These are phyloP conservation scores for Leucoagaricus sp. DNA, from an alignment of 1,284 basidiomycete species.

Conservation along the genomic window DNA sequence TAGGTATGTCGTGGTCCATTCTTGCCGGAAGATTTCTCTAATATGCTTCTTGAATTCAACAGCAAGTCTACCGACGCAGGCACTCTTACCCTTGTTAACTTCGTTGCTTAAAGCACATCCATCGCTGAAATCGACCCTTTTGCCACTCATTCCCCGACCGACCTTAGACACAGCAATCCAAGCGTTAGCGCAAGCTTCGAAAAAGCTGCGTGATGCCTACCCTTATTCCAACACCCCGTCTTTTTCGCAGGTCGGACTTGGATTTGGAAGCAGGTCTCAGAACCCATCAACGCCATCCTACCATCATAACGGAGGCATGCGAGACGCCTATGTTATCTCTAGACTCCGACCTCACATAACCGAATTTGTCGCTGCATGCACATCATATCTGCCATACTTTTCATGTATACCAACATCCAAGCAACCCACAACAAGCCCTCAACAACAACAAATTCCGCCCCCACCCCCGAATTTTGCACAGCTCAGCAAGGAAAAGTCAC, in stretches of 20 bases:
- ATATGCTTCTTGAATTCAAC: slow-evolving; percentile 17
- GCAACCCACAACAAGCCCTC: slow-evolving; percentile 26
- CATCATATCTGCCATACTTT: slow-evolving; percentile 82
- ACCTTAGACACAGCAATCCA: slow-evolving; percentile 72
- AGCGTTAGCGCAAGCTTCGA: slow-evolving; percentile 65
- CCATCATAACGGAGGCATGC: slow-evolving; percentile 52
- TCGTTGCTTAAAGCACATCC: slow-evolving; percentile 67
- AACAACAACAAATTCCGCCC: slow-evolving; percentile 36
- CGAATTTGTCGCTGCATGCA: slow-evolving; percentile 73
- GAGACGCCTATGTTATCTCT: slow-evolving; percentile 74
- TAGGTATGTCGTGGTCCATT: slow-evolving; percentile 53
- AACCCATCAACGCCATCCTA: slow-evolving; percentile 25
- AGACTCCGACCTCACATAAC: slow-evolving; percentile 72
- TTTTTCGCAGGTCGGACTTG: slow-evolving; percentile 40
- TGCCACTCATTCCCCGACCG: slow-evolving; percentile 77
- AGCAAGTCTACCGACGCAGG: slow-evolving; percentile 75
- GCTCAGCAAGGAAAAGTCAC: slow-evolving; percentile 62
- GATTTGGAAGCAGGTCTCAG: slow-evolving; percentile 43
- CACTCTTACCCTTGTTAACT: slow-evolving; percentile 68
- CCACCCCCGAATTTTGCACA: slow-evolving; percentile 40
- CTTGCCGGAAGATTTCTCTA: slow-evolving; percentile 11
- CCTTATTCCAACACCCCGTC: slow-evolving; percentile 65
- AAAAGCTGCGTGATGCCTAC: slow-evolving; percentile 75
- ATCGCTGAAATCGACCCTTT: slow-evolving; percentile 62
- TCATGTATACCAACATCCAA: slow-evolving; percentile 48